These are phyloP conservation scores for Cylindrotheca closterium DNA, from an alignment of 108 stramenopile species.

Conservation along the genomic window DNA sequence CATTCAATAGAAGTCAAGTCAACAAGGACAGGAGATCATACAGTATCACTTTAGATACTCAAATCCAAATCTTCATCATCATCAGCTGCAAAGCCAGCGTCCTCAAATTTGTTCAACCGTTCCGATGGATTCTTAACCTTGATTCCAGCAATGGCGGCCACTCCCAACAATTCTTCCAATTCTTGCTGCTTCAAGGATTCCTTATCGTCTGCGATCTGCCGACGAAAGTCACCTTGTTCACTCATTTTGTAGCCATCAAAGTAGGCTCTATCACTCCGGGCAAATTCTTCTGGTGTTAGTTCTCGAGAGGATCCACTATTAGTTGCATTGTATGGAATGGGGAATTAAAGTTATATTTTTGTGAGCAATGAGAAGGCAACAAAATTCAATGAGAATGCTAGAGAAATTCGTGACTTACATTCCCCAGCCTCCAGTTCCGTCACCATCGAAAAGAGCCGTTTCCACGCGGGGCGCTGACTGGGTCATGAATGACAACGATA, in stretches of 20 bases:
- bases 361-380: too few relatives aligned
- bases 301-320: slow-evolving; percentile 35
- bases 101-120: slow-evolving; percentile 43
- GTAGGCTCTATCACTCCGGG: slow-evolving; percentile 31
- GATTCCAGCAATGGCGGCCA: slow-evolving; percentile 48
- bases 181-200: slow-evolving; percentile 23
- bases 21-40: too few relatives aligned
- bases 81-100: slow-evolving; percentile 25
- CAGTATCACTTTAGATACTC: too few relatives aligned
- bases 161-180: slow-evolving; percentile 46
- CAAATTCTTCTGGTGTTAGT: slow-evolving; percentile 43
- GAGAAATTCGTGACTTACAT: too few relatives aligned
- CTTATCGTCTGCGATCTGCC: slow-evolving; percentile 32
- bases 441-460: slow-evolving; percentile 18
- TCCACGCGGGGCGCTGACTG: not conserved
- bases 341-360: too few relatives aligned
- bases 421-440: slow-evolving; percentile 38
- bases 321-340: too few relatives aligned
- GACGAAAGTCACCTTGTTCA: slow-evolving; percentile 47
- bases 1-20: too few relatives aligned
- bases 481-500: too few relatives aligned
- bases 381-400: too few relatives aligned
- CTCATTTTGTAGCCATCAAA: slow-evolving; percentile 47
- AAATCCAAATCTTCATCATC: slow-evolving; percentile 57
- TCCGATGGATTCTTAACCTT: slow-evolving; percentile 36